A percentile compares a stretch with the other conserved stretches of the same genome.
Evolutionary conservation across 2,329 filamentous ascomycete genomes (phyloP).

Genomic region (Orbilia javanica): DNA sequence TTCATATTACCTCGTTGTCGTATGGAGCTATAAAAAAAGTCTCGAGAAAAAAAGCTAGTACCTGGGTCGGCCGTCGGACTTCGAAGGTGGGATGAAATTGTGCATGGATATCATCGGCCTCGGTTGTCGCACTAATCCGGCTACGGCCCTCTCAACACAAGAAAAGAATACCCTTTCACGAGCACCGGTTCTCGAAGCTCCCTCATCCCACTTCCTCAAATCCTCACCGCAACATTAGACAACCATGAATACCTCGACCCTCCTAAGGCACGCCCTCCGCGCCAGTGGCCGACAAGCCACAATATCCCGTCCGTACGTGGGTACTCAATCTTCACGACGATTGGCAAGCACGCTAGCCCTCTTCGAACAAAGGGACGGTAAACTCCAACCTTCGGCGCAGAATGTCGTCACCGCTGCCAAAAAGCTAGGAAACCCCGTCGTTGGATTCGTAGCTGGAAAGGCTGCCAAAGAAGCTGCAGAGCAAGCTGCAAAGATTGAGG

Average conservation of each 20-base stretch:
- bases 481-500: conserved; percentile 87
- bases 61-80: conserved; percentile 10
- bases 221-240: not conserved
- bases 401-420: conserved; percentile 87
- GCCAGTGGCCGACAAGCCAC: conserved; percentile 24
- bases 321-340: conserved; percentile 37
- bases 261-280: conserved; percentile 43
- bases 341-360: conserved; percentile 82
- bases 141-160: conserved; percentile 45
- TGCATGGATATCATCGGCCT: conserved; percentile 54
- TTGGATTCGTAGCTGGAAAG: conserved; percentile 86
- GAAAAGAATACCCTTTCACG: conserved; percentile 32
- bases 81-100: conserved; percentile 30
- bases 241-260: conserved; percentile 34
- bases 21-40: not conserved
- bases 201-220: not conserved
- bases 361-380: conserved; percentile 91
- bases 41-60: no score
- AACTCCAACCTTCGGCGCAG: conserved; percentile 84
- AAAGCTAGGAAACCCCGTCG: conserved; percentile 86
- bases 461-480: conserved; percentile 81
- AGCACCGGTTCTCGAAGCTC: not conserved
- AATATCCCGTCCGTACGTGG: conserved; percentile 15
- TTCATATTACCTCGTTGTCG: not conserved
- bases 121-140: conserved; percentile 40